Evolutionary conservation across 495 filamentous ascomycete genomes (phyloP), one percentile per base, ranked within the genome.

Genomic region (Stereocaulon alpinum): DNA sequence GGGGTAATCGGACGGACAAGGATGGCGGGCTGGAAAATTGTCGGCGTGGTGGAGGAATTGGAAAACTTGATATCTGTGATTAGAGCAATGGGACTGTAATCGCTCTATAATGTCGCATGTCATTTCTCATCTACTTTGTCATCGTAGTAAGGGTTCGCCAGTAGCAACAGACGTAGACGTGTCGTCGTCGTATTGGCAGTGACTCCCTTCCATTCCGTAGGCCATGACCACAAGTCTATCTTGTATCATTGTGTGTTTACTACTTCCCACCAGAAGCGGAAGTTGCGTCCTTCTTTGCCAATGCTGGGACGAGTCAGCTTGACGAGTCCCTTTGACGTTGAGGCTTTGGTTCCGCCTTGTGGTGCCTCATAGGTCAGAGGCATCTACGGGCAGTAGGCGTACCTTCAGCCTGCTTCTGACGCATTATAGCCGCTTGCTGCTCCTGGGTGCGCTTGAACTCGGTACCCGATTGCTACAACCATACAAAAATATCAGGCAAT

Each of bases 361-460:
- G 1, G 4, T 30, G n/a, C 15, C 6, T n/a, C 14, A 5, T 17
- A n/a, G 14, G 47, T 0, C 47, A n/a, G 27, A n/a, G 15, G 6
- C 6, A 50, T 32, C 47, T 12, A 30, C 1, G 14, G 0, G 40
- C 54, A 50, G 17, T 37, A 52, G n/a, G 55, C 66, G 54, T 78
- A 95, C 90, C 90, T 62, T 85, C 86, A 61, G 76, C 80, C 73
- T 96, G 91, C 80, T 96, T 96, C 72, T 86, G 80, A 41, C 87
- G 81, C 91, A 96, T 96, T 70, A 88, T 90, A 41, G 80, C 77
- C 22, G 91, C 91, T 52, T 81, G 80, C 41, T 80, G 73, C 68
- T 95, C 89, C 74, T 91, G 91, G 52, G 84, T 77, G 56, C 81
- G 81, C 62, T 79, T 76, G 69, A 84, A 84, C 70, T 93, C 83